These are phyloP conservation scores for Aspergillus tubingensis DNA, from an alignment of 2,329 filamentous ascomycete species.

Conservation along the genomic window DNA sequence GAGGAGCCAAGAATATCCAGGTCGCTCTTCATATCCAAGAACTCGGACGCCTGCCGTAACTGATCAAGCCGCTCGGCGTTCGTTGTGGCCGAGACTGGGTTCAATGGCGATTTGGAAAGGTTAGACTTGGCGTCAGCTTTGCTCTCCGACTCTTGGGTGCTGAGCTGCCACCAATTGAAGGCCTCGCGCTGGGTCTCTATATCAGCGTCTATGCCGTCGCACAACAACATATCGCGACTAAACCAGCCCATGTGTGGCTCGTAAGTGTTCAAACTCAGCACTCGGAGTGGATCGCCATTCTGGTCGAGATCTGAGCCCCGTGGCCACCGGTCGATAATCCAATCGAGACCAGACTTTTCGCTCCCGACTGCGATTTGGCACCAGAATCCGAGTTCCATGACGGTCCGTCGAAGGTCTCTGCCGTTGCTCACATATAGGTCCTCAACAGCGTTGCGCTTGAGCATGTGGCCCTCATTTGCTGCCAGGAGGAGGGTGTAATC, in stretches of 20 bases:
- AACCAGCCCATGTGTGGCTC: conserved; percentile 74
- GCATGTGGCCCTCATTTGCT: conserved; percentile 82
- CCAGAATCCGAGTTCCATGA: conserved; percentile 90
- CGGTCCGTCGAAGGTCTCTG: conserved; percentile 74
- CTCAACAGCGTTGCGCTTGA: conserved; percentile 67
- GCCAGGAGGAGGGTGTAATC: conserved; percentile 82
- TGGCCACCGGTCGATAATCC: conserved; percentile 81
- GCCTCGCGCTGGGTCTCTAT: conserved; percentile 66
- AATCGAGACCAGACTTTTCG: conserved; percentile 81
- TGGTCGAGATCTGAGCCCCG: conserved; percentile 69
- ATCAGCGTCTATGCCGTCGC: conserved; percentile 51
- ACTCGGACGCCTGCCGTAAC: conserved; percentile 30
- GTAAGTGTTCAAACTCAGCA: conserved; percentile 81
- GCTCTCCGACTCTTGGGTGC: conserved; percentile 61
- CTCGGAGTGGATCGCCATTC: conserved; percentile 68
- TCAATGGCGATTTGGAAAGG: background rate
- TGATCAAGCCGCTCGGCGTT: conserved; percentile 29
- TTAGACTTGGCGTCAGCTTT: conserved; percentile 30
- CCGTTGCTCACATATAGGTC: conserved; percentile 69
- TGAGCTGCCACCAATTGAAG: conserved; percentile 69
- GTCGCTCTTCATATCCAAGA: conserved; percentile 38
- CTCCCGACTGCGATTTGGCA: conserved; percentile 95
- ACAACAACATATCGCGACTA: conserved; percentile 59
- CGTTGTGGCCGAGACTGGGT: conserved; percentile 12
- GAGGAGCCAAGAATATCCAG: conserved; percentile 38